phyloP scores from a whole-genome alignment of 176 grass and related monocot genomes.

The Carex cristatella region DNA sequence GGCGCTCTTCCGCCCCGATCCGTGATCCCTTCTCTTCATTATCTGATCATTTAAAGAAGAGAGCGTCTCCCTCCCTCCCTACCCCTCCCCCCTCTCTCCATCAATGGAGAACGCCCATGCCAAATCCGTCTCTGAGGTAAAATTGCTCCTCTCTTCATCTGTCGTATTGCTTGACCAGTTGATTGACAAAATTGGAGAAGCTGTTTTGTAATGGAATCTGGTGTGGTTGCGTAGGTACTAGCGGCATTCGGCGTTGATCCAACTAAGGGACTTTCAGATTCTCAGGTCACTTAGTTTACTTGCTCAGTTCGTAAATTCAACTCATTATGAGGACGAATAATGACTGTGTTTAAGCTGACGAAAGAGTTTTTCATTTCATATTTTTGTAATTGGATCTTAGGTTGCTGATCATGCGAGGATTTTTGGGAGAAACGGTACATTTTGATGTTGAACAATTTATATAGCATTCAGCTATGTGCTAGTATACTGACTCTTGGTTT shows the following conservation, averaged over 20 bases:
- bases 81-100: neutral
- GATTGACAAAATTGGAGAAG: neutral
- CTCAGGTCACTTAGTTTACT: constrained; percentile 43
- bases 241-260: constrained; percentile 74
- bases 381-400: constrained; percentile 43
- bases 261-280: constrained; percentile 79
- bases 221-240: constrained; percentile 59
- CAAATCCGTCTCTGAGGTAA: constrained; percentile 85
- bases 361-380: neutral
- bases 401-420: constrained; percentile 61
- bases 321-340: neutral
- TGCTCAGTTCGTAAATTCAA: neutral
- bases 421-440: constrained; percentile 80
- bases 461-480: constrained; percentile 14
- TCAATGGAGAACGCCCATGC: constrained; percentile 87
- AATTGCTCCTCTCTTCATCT: neutral
- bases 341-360: neutral
- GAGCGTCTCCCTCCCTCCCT: neutral
- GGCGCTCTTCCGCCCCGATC: constrained; percentile 16
- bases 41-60: neutral
- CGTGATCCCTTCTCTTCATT: neutral
- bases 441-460: constrained; percentile 10
- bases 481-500: constrained; percentile 28
- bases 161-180: neutral
- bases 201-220: constrained; percentile 35